Evolutionary conservation across 2,329 filamentous ascomycete genomes (phyloP).

Genomic region (Juglanconis sp.): DNA sequence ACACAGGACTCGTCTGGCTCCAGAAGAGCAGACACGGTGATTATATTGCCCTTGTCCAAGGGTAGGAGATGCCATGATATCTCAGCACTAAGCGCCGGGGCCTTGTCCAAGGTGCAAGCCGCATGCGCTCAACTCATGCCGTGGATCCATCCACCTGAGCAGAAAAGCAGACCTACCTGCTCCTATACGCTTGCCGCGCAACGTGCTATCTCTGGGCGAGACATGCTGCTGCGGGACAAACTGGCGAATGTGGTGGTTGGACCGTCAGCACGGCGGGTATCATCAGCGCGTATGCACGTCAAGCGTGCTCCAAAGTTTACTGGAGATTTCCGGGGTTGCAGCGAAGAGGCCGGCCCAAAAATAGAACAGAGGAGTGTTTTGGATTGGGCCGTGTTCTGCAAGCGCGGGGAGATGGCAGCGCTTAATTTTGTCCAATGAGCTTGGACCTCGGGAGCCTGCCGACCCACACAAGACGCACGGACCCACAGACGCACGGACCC

Average conservation of each 20-base stretch:
- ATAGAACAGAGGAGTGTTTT: not conserved
- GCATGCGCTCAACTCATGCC: constrained; percentile 1
- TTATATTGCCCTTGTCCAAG: not conserved
- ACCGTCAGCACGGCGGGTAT: not conserved
- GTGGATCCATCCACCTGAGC: not conserved
- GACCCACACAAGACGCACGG: not conserved
- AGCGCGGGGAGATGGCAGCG: not conserved
- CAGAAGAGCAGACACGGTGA: not conserved
- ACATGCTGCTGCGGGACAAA: not conserved
- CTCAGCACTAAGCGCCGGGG: constrained; percentile 8
- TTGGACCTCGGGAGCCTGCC: not conserved
- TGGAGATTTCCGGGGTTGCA: not conserved
- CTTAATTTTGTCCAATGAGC: not conserved
- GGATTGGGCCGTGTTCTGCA: not conserved
- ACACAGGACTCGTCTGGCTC: not conserved
- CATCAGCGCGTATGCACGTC: constrained; percentile 8
- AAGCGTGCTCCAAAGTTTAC: too few species aligned
- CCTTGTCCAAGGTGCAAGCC: not conserved
- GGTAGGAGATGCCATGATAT: not conserved
- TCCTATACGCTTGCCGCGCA: not conserved
- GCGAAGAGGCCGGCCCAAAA: not conserved
- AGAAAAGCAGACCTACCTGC: not conserved
- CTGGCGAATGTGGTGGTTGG: not conserved
- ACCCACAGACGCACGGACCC: not conserved
- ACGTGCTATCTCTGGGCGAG: not conserved